Evolutionary conservation across 495 filamentous ascomycete species (phyloP).

Genomic region (Evernia prunastri): DNA sequence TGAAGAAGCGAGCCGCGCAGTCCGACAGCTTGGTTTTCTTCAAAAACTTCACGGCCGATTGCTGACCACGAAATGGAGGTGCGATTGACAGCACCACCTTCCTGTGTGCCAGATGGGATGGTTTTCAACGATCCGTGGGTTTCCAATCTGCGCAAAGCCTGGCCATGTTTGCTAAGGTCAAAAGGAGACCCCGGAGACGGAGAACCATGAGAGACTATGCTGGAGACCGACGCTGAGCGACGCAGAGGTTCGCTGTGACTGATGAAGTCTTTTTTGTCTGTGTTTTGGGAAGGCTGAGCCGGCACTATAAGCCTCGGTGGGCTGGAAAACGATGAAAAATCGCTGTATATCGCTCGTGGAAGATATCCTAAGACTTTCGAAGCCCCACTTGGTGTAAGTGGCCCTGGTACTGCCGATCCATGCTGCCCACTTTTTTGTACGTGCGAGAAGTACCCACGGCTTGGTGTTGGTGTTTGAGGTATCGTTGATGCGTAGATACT

Average conservation of each 20-base stretch:
- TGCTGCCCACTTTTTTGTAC: background rate
- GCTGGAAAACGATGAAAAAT: background rate
- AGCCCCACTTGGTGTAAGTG: background rate
- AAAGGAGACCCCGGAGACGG: background rate
- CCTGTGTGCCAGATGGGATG: background rate
- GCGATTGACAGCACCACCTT: background rate
- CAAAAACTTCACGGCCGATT: background rate
- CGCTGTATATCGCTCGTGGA: background rate
- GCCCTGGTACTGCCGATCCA: background rate
- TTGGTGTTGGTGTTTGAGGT: background rate
- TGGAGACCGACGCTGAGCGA: background rate
- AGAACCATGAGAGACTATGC: background rate
- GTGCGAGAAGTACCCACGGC: background rate
- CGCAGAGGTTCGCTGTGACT: background rate
- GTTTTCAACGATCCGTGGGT: background rate
- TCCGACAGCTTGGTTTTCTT: background rate
- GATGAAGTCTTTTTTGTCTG: background rate
- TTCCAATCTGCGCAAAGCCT: background rate
- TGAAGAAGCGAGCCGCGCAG: background rate
- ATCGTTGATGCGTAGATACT: background rate
- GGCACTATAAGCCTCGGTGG: background rate
- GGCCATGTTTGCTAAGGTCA: background rate
- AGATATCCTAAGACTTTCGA: background rate
- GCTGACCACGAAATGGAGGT: background rate
- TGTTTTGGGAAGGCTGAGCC: background rate